These are phyloP conservation scores for Hydrangea macrophylla DNA, from an alignment of 148 eudicot species.

Conservation along the genomic window DNA sequence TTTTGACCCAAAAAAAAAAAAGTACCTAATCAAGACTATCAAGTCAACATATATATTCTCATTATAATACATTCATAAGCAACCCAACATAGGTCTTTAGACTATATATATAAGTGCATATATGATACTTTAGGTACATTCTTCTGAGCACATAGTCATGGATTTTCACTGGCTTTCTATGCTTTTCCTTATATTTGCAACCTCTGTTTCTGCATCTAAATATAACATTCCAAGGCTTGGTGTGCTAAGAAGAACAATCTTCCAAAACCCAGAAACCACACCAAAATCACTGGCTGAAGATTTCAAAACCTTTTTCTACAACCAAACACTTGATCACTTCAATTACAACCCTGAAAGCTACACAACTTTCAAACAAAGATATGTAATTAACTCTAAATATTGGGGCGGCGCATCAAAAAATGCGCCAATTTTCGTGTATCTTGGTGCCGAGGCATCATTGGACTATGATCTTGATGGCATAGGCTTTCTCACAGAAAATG, in stretches of 20 bases:
- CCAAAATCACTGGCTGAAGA: background rate
- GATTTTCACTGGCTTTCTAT: background rate
- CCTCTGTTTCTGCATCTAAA: background rate
- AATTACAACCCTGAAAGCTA: conserved; percentile 13
- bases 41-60: too few species aligned
- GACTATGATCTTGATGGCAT: background rate
- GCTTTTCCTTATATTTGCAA: background rate
- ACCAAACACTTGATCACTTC: conserved; percentile 21
- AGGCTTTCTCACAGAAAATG: conserved; percentile 17
- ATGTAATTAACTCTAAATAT: conserved; percentile 5
- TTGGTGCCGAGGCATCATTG: conserved; percentile 13
- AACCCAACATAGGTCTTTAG: too few species aligned
- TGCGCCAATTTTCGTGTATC: conserved; percentile 16
- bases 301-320: conserved; percentile 10
- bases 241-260: background rate
- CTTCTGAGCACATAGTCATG: too few species aligned
- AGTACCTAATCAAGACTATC: too few species aligned
- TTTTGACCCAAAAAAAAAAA: too few species aligned
- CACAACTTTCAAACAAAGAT: conserved; percentile 10
- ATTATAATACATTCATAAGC: too few species aligned
- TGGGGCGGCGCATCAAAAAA: conserved; percentile 16
- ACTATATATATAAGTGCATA: too few species aligned
- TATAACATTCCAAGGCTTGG: conserved; percentile 4
- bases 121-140: too few species aligned
- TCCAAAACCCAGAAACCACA: background rate